phyloP scores from a whole-genome alignment of 108 stramenopile genomes.

The Cyclostephanos invisitatus region DNA sequence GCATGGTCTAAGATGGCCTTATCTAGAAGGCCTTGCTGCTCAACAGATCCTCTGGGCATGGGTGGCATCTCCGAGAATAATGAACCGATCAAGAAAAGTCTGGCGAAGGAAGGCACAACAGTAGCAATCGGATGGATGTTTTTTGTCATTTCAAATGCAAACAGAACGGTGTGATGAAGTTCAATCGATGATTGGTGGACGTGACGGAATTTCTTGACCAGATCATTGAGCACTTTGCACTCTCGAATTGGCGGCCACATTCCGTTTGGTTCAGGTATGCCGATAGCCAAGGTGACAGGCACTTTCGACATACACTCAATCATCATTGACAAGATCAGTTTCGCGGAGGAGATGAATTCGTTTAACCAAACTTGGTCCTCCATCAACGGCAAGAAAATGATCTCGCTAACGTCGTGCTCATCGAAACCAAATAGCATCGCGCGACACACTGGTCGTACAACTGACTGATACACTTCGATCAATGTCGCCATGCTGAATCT shows the following conservation, averaged over 20 bases:
- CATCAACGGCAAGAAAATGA: conserved; percentile 58
- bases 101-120: conserved; percentile 61
- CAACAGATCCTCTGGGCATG: conserved; percentile 45
- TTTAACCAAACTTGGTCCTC: conserved; percentile 56
- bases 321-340: conserved; percentile 25
- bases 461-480: conserved; percentile 73
- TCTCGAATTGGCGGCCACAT: conserved; percentile 71
- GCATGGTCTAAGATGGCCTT: conserved; percentile 64
- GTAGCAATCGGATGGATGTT: conserved; percentile 48
- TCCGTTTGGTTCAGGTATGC: conserved; percentile 7
- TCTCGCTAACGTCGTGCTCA: conserved; percentile 65
- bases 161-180: conserved; percentile 62
- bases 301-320: conserved; percentile 15
- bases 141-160: conserved; percentile 57
- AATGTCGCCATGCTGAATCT: conserved; percentile 37
- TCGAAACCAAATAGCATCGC: conserved; percentile 75
- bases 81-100: conserved; percentile 56
- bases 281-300: neutral
- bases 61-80: conserved; percentile 44
- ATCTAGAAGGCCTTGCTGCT: conserved; percentile 61
- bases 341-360: conserved; percentile 39
- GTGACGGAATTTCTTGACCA: conserved; percentile 41
- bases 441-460: conserved; percentile 65
- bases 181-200: conserved; percentile 55
- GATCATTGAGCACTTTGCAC: conserved; percentile 52